phyloP scores from a whole-genome alignment of 129 eudicot genomes.

The Cynara cardunculus region DNA sequence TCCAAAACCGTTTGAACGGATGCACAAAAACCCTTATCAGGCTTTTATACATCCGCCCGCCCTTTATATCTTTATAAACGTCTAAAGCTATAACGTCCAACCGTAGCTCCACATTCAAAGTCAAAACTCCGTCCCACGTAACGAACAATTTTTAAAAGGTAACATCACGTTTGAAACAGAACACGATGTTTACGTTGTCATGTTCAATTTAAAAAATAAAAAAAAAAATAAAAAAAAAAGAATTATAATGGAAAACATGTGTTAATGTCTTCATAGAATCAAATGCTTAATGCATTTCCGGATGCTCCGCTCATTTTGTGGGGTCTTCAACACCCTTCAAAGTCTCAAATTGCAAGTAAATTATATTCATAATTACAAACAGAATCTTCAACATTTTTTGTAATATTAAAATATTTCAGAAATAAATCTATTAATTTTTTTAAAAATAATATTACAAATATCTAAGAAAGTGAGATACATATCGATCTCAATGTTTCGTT shows the following conservation, averaged over 20 bases:
- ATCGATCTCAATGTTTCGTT: too few species aligned
- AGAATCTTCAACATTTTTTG: neutral
- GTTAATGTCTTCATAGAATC: neutral
- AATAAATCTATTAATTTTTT: too few species aligned
- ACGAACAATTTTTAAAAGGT: too few species aligned
- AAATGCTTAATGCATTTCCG: neutral
- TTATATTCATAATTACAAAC: neutral
- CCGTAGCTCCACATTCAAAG: neutral
- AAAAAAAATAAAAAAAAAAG: neutral
- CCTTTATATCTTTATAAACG: too few species aligned
- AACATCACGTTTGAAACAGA: neutral
- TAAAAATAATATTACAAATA: too few species aligned
- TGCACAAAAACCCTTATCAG: too few species aligned
- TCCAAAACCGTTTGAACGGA: too few species aligned
- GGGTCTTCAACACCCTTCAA: neutral
- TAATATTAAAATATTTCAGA: too few species aligned
- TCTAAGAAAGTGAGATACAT: too few species aligned
- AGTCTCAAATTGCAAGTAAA: neutral
- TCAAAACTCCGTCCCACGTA: neutral
- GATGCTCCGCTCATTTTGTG: neutral
- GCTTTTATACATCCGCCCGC: too few species aligned
- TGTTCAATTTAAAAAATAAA: too few species aligned
- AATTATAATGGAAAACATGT: neutral
- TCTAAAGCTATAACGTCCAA: neutral
- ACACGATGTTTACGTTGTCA: neutral